phyloP scores from a whole-genome alignment of 2,329 filamentous ascomycete species.

The Atkinsonella texensis region DNA sequence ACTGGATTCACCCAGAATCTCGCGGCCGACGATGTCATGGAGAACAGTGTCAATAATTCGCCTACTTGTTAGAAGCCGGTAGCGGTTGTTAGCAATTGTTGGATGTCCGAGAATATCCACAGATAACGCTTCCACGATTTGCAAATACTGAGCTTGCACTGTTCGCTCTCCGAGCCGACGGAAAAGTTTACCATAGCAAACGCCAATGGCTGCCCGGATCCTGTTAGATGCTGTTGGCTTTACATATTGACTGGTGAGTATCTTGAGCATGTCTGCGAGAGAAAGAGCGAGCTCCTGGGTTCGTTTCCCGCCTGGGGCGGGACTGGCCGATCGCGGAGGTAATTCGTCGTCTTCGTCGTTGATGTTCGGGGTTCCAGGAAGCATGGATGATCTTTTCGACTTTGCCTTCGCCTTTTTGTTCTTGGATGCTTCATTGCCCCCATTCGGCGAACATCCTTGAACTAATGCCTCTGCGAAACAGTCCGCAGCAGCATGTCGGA shows the following conservation, averaged over 20 bases:
- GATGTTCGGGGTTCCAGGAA: slow-evolving; percentile 36
- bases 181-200: slow-evolving; percentile 77
- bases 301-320: slow-evolving; percentile 57
- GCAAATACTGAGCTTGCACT: slow-evolving; percentile 72
- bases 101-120: slow-evolving; percentile 66
- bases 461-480: slow-evolving; percentile 75
- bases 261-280: slow-evolving; percentile 64
- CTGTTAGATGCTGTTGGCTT: slow-evolving; percentile 68
- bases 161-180: slow-evolving; percentile 66
- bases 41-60: slow-evolving; percentile 76
- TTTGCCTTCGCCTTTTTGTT: slow-evolving; percentile 59
- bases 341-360: slow-evolving; percentile 62
- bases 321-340: slow-evolving; percentile 56
- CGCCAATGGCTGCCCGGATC: slow-evolving; percentile 67
- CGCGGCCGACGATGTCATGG: slow-evolving; percentile 68
- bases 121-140: slow-evolving; percentile 71
- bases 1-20: slow-evolving; percentile 79
- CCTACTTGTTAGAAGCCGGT: slow-evolving; percentile 72
- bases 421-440: slow-evolving; percentile 41
- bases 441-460: slow-evolving; percentile 53
- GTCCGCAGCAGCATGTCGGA: slow-evolving; percentile 76
- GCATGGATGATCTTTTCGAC: slow-evolving; percentile 46
- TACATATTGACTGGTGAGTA: slow-evolving; percentile 70
- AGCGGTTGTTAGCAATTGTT: slow-evolving; percentile 71
- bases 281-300: slow-evolving; percentile 61